A percentile compares a stretch with the other conserved stretches of the same genome.
Conservation (phyloP, 2,329 filamentous ascomycete species). For the Venturia carpophila region DNA sequence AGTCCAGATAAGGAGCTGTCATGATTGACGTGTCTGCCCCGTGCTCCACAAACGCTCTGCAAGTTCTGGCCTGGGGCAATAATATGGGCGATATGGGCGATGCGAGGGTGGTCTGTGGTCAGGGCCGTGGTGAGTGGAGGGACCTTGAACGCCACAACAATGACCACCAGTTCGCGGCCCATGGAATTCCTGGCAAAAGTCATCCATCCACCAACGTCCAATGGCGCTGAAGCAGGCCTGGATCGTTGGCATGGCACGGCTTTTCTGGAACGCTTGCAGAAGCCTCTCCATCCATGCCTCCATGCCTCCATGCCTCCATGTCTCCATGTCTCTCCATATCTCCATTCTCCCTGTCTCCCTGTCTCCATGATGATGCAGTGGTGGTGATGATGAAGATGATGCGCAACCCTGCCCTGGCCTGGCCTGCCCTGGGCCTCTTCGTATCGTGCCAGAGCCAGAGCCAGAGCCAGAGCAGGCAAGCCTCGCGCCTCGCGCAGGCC, state of each 20-base stretch:
- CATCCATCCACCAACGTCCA: too few relatives aligned
- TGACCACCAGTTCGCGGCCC: background rate
- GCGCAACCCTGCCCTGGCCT: background rate
- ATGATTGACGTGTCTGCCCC: background rate
- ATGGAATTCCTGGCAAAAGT: background rate
- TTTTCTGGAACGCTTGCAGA: constrained; percentile 12
- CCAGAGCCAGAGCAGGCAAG: too few relatives aligned
- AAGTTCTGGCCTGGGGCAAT: background rate
- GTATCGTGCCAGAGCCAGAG: too few relatives aligned
- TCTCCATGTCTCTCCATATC: too few relatives aligned
- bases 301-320: too few relatives aligned
- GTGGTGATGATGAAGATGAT: background rate
- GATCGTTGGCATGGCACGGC: background rate
- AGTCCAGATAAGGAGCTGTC: background rate
- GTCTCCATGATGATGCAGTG: too few relatives aligned
- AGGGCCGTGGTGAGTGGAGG: background rate
- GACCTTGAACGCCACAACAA: too few relatives aligned
- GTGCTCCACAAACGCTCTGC: constrained; percentile 8
- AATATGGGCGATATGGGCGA: background rate
- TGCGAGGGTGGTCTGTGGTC: too few relatives aligned
- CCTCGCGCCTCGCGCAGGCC: constrained; percentile 5
- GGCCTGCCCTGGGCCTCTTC: background rate
- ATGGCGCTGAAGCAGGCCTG: background rate
- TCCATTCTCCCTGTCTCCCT: too few relatives aligned
- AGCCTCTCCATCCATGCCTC: background rate